Evolutionary conservation across 257 asterid genomes (phyloP), one percentile per base, ranked within the genome.

Genomic region (Rhazya stricta): DNA sequence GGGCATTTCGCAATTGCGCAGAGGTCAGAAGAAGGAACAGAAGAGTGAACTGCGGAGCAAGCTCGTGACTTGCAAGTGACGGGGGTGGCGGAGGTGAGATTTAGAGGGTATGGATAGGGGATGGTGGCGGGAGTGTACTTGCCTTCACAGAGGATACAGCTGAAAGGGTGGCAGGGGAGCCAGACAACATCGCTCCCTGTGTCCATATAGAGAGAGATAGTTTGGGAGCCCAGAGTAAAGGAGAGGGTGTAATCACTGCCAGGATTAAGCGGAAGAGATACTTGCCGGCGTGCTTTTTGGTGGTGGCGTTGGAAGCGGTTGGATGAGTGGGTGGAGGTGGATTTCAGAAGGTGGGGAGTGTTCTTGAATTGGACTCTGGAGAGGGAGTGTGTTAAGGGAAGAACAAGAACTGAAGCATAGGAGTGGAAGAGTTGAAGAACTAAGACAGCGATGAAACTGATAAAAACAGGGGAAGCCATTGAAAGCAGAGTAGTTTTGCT

Each of bases 171-270:
- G 76, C 97, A 94, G 60, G 98, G 98, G 71, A 94, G 86, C 98
- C 98, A 94, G 74, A 94, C 95, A 79, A 94, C 82, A 79, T 94
- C 97, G 79, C 98, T 94, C 0, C 97, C 98, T 3, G 98, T 94
- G 86, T 94, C 98, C 96, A 94, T 88, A 76, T 94, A 94, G 2
- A 94, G 88, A 1, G 98, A 94, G 29, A 92, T 79, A 0, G 88
- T 86, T 34, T 94, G 96, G 2, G 90, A 74, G 51, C 95, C 90
- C 27, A 94, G 77, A 30, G 93, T 83, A 76, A 94, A 86, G 37
- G 97, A 89, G 19, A 90, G 83, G 1, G 97, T 91, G 77, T 94
- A 94, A 79, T 94, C 98, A 23, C 92, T 83, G 43, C 97, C 97
- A 2, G 97, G 92, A 41, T 93, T 78, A 43, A 91, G 91, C 7